phyloP scores from a whole-genome alignment of 2,329 filamentous ascomycete genomes.

The Fusarium albosuccineum region DNA sequence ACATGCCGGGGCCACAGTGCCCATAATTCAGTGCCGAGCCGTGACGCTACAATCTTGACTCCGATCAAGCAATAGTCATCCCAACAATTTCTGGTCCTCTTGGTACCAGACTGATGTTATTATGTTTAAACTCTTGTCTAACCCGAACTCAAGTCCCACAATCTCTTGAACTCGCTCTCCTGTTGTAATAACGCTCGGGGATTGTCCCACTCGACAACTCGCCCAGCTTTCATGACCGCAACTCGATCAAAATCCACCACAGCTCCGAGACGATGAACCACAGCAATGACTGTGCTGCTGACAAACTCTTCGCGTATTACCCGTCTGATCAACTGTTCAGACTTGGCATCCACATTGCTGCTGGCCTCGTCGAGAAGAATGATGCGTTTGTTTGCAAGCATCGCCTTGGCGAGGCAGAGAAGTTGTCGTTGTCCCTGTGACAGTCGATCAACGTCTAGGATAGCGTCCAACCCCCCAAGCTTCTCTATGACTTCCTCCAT shows the following conservation, averaged over 20 bases:
- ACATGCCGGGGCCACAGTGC: no score
- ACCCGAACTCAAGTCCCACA: constrained; percentile 23
- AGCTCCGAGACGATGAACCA: constrained; percentile 51
- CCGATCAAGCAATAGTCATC: no score
- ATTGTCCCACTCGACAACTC: constrained; percentile 27
- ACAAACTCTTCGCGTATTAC: constrained; percentile 50
- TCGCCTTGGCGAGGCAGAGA: constrained; percentile 54
- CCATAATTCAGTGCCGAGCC: no score
- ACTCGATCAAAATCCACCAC: constrained; percentile 26
- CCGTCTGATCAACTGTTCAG: constrained; percentile 51
- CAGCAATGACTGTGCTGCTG: constrained; percentile 64
- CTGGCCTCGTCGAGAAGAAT: constrained; percentile 57
- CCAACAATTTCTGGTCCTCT: no score
- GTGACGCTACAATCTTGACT: no score
- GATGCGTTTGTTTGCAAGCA: constrained; percentile 52
- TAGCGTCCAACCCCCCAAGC: constrained; percentile 54
- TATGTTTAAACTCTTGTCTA: background rate
- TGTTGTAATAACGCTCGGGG: constrained; percentile 17
- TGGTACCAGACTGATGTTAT: no score
- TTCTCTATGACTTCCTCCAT: constrained; percentile 36
- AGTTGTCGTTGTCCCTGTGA: constrained; percentile 62
- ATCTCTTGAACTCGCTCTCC: constrained; percentile 29
- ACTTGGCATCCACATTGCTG: constrained; percentile 51
- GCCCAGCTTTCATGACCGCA: constrained; percentile 23
- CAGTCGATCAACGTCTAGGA: constrained; percentile 48